Conservation (phyloP, 1,284 basidiomycete species). For the Puccinia triticina region DNA sequence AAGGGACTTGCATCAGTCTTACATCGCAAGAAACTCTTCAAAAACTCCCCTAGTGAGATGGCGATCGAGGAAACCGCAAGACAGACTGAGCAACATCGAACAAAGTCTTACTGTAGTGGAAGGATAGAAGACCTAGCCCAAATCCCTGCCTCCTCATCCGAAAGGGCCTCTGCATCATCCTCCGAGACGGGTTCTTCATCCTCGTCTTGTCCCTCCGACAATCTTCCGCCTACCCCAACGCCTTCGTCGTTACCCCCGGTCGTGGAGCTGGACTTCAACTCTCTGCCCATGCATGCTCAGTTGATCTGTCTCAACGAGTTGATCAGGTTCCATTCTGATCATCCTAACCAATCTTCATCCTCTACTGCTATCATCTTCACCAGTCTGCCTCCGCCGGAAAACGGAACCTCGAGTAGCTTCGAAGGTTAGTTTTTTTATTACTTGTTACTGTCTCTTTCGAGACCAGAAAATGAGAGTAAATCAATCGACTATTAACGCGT, state of each 20-base stretch:
- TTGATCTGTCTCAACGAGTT: slow-evolving; percentile 47
- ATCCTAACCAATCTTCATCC: neutral
- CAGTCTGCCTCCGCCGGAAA: slow-evolving; percentile 45
- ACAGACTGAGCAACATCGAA: neutral
- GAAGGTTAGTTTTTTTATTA: slow-evolving; percentile 32
- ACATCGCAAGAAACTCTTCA: slow-evolving; percentile 8
- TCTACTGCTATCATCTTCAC: slow-evolving; percentile 47
- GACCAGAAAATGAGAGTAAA: neutral
- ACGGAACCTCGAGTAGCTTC: slow-evolving; percentile 28
- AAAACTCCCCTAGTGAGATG: neutral
- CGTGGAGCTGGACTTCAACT: slow-evolving; percentile 46
- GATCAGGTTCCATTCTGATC: slow-evolving; percentile 36
- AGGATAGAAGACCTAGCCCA: neutral
- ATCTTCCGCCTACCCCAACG: neutral
- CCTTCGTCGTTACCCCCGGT: slow-evolving; percentile 17
- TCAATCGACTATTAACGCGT: neutral
- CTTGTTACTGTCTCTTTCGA: neutral
- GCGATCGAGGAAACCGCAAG: neutral
- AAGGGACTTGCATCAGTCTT: slow-evolving; percentile 25
- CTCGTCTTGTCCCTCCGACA: neutral
- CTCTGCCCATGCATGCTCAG: slow-evolving; percentile 46
- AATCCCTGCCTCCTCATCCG: neutral
- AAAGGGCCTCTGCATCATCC: neutral
- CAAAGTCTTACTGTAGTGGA: neutral
- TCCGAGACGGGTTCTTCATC: slow-evolving; percentile 7